Conservation (phyloP, 1,284 basidiomycete genomes). For the Trametes versicolor region DNA sequence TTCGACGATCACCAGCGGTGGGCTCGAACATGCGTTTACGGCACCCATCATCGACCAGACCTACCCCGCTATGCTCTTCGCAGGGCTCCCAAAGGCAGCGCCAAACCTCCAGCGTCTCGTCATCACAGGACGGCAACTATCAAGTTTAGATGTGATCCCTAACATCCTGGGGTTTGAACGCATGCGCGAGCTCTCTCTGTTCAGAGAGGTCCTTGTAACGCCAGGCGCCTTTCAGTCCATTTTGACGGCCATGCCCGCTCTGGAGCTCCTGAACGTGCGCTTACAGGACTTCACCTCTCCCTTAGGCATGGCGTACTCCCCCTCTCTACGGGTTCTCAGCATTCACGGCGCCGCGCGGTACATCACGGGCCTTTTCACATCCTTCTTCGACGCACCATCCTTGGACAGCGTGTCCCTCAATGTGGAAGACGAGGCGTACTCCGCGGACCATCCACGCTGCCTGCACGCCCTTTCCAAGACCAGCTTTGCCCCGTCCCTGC, state of each 20-base stretch:
- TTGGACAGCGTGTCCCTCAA: conserved; percentile 14
- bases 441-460: conserved; percentile 2
- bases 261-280: conserved; percentile 14
- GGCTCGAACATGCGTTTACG: background rate
- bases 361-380: conserved; percentile 9
- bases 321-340: conserved; percentile 10
- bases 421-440: conserved; percentile 8
- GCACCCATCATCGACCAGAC: background rate
- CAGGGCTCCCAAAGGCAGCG: conserved; percentile 9
- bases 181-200: conserved; percentile 23
- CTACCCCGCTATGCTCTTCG: conserved; percentile 9
- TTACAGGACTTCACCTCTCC: conserved; percentile 11
- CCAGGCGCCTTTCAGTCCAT: conserved; percentile 15
- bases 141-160: conserved; percentile 6
- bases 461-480: conserved; percentile 12
- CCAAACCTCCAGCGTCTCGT: conserved; percentile 20
- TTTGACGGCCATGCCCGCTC: conserved; percentile 6
- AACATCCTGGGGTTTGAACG: conserved; percentile 9
- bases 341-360: conserved; percentile 12
- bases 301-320: background rate
- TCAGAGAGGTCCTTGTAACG: conserved; percentile 12
- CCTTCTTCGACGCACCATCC: conserved; percentile 17
- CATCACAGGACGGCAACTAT: conserved; percentile 18
- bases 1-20: no score
- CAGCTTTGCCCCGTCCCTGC: conserved; percentile 18